These are phyloP conservation scores for Pyrus communis DNA, from an alignment of 306 rosid species.

Conservation along the genomic window DNA sequence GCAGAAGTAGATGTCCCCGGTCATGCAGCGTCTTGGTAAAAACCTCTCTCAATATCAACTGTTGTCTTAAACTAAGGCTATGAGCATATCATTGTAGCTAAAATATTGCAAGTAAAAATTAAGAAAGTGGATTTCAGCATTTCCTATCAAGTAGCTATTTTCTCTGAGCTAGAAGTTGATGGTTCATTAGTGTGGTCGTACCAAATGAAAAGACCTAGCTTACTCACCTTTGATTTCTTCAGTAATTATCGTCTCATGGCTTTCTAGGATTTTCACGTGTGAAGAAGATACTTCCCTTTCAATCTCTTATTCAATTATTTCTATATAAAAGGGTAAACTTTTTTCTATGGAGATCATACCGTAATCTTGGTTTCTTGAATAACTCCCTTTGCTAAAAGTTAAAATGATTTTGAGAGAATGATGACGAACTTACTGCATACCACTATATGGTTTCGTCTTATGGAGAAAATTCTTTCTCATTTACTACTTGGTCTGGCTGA, in stretches of 20 bases:
- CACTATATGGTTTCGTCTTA: neutral
- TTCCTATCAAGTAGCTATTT: constrained; percentile 2
- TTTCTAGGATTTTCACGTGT: neutral
- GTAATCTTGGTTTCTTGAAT: neutral
- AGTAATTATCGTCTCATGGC: neutral
- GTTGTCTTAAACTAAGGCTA: neutral
- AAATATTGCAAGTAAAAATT: neutral
- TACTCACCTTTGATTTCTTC: neutral
- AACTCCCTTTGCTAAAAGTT: neutral
- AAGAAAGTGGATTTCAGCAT: neutral
- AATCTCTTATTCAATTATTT: neutral
- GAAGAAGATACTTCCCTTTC: neutral
- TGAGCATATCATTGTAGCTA: neutral
- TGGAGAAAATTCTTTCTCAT: neutral
- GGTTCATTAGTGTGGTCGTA: no score
- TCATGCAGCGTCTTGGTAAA: constrained; percentile 90
- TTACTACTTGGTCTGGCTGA: neutral
- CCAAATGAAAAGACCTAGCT: neutral
- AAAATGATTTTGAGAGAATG: neutral
- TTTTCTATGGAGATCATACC: neutral
- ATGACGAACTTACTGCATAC: neutral
- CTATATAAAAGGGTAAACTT: neutral
- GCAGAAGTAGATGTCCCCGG: constrained; percentile 95
- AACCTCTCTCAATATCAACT: constrained; percentile 10
- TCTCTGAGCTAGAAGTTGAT: neutral